Conservation (phyloP, 1,139 yeast species). For the Hansenula lynferdii region DNA sequence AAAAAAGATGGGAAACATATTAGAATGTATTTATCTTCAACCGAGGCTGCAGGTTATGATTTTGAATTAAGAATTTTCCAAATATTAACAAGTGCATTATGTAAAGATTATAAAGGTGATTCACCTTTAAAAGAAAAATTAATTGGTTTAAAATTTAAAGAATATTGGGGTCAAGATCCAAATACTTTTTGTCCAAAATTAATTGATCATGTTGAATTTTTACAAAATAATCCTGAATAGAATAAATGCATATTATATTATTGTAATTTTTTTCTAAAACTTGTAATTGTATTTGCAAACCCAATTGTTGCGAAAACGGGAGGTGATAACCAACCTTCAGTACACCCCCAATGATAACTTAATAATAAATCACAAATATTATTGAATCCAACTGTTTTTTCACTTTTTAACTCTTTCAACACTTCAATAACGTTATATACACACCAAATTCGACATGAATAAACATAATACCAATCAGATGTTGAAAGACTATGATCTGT, state of each 20-base stretch:
- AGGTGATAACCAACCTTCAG: slow-evolving; percentile 15
- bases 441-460: slow-evolving; percentile 21
- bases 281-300: slow-evolving; percentile 13
- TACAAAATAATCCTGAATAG: slow-evolving; percentile 22
- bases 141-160: slow-evolving; percentile 25
- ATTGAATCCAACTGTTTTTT: slow-evolving; percentile 10
- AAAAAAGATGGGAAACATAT: slow-evolving; percentile 27
- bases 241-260: not conserved
- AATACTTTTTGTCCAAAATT: slow-evolving; percentile 23
- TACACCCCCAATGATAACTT: slow-evolving; percentile 22
- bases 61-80: slow-evolving; percentile 33
- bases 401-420: slow-evolving; percentile 5
- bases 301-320: slow-evolving; percentile 19
- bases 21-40: slow-evolving; percentile 23
- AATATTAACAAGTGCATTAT: slow-evolving; percentile 28
- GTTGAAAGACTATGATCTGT: slow-evolving; percentile 9
- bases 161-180: slow-evolving; percentile 22
- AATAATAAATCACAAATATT: slow-evolving; percentile 14
- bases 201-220: slow-evolving; percentile 26
- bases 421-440: slow-evolving; percentile 14
- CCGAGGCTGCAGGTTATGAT: slow-evolving; percentile 25
- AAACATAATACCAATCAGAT: slow-evolving; percentile 22
- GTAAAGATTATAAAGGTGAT: slow-evolving; percentile 24
- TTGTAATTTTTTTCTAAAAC: slow-evolving; percentile 10
- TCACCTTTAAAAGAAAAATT: slow-evolving; percentile 15